Percentiles rank a stretch among this genome's conserved stretches.
These are phyloP conservation scores for Pyracantha coccinea DNA, from an alignment of 331 rosid species.

Conservation along the genomic window DNA sequence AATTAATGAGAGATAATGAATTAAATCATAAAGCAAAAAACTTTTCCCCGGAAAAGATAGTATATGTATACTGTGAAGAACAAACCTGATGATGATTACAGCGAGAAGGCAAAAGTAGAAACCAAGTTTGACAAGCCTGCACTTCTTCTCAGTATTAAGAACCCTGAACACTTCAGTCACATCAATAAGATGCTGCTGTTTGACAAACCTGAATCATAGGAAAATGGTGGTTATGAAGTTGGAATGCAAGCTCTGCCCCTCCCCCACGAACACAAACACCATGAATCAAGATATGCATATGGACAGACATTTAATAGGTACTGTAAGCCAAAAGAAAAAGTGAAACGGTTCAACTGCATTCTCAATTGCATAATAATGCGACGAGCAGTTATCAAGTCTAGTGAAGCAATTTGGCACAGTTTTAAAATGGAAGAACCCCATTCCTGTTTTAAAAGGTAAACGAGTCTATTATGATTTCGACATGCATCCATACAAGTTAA, in stretches of 20 bases:
- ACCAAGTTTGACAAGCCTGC: constrained; percentile 58
- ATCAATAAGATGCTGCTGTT: constrained; percentile 72
- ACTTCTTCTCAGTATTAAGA: constrained; percentile 70
- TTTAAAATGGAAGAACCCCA: not conserved
- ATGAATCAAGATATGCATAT: not conserved
- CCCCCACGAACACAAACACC: not conserved
- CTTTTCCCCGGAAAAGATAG: not conserved
- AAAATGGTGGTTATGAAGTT: constrained; percentile 12
- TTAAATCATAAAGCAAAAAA: not conserved
- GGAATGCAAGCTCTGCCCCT: not conserved
- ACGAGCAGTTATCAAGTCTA: not conserved
- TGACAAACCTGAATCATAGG: constrained; percentile 53
- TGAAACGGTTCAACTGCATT: too few species aligned
- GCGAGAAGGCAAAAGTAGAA: constrained; percentile 55
- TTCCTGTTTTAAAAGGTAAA: not conserved
- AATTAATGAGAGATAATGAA: constrained; percentile 17
- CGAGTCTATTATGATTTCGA: not conserved
- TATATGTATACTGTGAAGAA: constrained; percentile 6
- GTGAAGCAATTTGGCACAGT: not conserved
- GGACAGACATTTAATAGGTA: not conserved
- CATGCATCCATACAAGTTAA: not conserved
- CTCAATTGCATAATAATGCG: too few species aligned
- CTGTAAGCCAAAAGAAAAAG: not conserved
- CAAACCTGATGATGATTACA: constrained; percentile 67
- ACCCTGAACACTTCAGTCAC: constrained; percentile 86